Evolutionary conservation across 345 rosid genomes (phyloP).

Genomic region (Triadica sebifera): DNA sequence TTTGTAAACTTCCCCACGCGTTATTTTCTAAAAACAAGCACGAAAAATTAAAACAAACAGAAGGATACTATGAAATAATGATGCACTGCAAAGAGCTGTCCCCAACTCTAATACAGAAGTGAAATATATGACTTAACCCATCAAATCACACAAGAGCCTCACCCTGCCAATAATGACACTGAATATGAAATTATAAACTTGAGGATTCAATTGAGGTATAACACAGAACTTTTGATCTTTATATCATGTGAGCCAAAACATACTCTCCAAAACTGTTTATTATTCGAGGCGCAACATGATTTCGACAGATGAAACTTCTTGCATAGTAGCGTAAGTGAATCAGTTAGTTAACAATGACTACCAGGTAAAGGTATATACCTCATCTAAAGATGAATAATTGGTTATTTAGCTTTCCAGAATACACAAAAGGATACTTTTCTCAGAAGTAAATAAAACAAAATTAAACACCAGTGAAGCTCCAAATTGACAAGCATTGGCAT

Average conservation of each 20-base stretch:
- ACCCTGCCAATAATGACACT: not conserved
- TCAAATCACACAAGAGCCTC: not conserved
- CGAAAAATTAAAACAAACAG: not conserved
- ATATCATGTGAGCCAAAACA: not conserved
- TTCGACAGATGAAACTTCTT: not conserved
- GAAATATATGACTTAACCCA: not conserved
- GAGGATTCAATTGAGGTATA: not conserved
- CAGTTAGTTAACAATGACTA: not conserved
- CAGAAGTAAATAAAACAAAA: not conserved
- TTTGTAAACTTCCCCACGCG: not conserved
- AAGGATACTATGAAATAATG: not conserved
- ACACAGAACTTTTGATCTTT: not conserved
- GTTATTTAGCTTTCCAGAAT: not conserved
- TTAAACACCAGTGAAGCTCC: not conserved
- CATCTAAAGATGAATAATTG: not conserved
- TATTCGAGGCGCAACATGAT: not conserved
- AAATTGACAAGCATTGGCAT: not conserved
- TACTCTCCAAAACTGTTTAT: not conserved
- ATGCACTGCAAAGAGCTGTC: not conserved
- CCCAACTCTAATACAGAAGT: not conserved
- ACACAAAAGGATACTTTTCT: not conserved
- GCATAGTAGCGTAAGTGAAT: not conserved
- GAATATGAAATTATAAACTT: not conserved
- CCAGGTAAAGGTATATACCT: not conserved
- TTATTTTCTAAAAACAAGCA: not conserved